Evolutionary conservation across 1,139 yeast species (phyloP).

Genomic region (Taiozyma sp.): DNA sequence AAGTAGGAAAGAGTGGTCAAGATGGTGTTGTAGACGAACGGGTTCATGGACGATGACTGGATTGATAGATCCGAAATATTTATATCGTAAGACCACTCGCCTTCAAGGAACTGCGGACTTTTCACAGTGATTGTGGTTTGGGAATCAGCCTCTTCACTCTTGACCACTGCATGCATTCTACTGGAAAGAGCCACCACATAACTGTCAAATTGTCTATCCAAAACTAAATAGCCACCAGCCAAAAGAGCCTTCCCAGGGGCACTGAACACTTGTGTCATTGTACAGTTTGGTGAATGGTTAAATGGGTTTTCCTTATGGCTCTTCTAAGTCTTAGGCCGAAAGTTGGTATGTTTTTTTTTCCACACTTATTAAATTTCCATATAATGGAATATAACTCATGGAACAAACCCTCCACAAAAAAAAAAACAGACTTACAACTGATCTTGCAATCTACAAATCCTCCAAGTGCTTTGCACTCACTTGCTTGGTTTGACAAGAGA

Average conservation of each 20-base stretch:
- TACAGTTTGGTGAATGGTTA: neutral
- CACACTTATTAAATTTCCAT: neutral
- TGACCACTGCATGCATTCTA: conserved; percentile 76
- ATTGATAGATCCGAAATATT: conserved; percentile 5
- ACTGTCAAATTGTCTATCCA: conserved; percentile 69
- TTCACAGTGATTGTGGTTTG: conserved; percentile 35
- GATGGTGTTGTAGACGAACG: conserved; percentile 69
- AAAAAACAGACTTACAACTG: too few relatives aligned
- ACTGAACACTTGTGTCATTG: conserved; percentile 41
- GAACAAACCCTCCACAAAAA: too few relatives aligned
- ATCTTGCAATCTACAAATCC: too few relatives aligned
- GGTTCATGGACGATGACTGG: conserved; percentile 43
- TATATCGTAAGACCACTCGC: conserved; percentile 58
- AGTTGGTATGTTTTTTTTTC: neutral
- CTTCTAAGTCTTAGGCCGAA: neutral
- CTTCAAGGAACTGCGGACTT: conserved; percentile 79
- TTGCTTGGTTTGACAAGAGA: neutral
- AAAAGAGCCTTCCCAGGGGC: conserved; percentile 95
- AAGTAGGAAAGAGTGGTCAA: conserved; percentile 49
- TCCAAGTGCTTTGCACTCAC: too few relatives aligned
- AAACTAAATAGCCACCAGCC: conserved; percentile 92
- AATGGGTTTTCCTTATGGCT: neutral
- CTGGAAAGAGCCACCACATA: conserved; percentile 87
- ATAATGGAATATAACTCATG: too few relatives aligned
- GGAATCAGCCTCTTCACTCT: conserved; percentile 11